Percentiles rank a stretch among this genome's conserved stretches.
phyloP scores from a whole-genome alignment of 2,329 filamentous ascomycete species.

The Aspergillus quadrilineatus region DNA sequence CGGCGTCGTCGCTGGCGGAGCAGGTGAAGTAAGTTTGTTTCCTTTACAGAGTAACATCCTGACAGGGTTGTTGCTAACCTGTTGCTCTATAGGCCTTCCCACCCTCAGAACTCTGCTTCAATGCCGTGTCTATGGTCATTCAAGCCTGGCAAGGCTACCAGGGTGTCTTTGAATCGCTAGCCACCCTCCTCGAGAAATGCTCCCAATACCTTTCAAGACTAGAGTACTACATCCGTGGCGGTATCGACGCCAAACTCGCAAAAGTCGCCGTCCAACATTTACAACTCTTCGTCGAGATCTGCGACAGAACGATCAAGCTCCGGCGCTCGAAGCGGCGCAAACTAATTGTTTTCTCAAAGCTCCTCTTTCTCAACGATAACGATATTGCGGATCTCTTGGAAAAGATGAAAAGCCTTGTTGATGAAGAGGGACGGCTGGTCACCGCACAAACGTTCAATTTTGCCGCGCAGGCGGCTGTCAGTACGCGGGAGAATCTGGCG shows the following conservation, averaged over 20 bases:
- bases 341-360: slow-evolving; percentile 16
- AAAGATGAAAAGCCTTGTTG: slow-evolving; percentile 18
- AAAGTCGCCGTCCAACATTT: slow-evolving; percentile 22
- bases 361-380: slow-evolving; percentile 23
- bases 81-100: slow-evolving; percentile 17
- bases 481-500: slow-evolving; percentile 15
- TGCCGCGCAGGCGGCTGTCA: slow-evolving; percentile 13
- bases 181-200: slow-evolving; percentile 19
- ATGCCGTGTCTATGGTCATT: slow-evolving; percentile 23
- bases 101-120: slow-evolving; percentile 23
- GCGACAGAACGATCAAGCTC: slow-evolving; percentile 19
- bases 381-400: slow-evolving; percentile 19
- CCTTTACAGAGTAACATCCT: neutral
- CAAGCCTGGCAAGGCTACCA: slow-evolving; percentile 23
- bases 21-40: slow-evolving; percentile 12
- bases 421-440: slow-evolving; percentile 18
- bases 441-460: slow-evolving; percentile 19
- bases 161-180: slow-evolving; percentile 22
- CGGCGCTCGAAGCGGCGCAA: slow-evolving; percentile 17
- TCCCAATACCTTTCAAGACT: slow-evolving; percentile 17
- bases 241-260: slow-evolving; percentile 19
- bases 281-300: slow-evolving; percentile 23
- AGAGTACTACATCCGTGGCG: slow-evolving; percentile 19
- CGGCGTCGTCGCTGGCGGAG: slow-evolving; percentile 14
- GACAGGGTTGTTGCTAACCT: neutral